A percentile compares a stretch with the other conserved stretches of the same genome.
Evolutionary conservation across 768 basidiomycete genomes (phyloP).

Genomic region (Suillus bovinus): DNA sequence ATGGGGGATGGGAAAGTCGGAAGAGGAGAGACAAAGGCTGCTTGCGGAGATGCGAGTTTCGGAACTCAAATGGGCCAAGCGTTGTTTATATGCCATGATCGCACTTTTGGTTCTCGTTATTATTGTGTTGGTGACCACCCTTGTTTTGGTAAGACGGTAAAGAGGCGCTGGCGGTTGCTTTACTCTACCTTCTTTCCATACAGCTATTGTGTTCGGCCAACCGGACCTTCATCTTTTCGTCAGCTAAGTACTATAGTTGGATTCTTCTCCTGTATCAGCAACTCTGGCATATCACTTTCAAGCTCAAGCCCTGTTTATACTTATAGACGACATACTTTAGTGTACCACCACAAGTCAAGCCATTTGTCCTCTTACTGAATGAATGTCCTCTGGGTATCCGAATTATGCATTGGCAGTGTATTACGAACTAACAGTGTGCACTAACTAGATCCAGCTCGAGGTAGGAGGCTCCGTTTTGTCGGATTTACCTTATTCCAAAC

Average conservation of each 20-base stretch:
- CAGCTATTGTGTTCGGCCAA: not conserved
- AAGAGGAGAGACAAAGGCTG: slow-evolving; percentile 47
- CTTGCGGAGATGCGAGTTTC: slow-evolving; percentile 46
- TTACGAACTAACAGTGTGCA: no score
- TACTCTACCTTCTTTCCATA: not conserved
- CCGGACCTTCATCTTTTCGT: not conserved
- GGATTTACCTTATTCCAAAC: no score
- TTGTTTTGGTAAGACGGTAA: slow-evolving; percentile 27
- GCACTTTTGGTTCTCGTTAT: slow-evolving; percentile 44
- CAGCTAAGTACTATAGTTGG: not conserved
- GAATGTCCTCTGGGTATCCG: not conserved
- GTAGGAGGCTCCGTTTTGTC: no score
- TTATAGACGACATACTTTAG: not conserved
- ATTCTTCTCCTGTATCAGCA: not conserved
- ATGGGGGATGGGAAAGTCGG: slow-evolving; percentile 60
- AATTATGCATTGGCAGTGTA: no score
- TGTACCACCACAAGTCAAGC: not conserved
- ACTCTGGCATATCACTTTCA: not conserved
- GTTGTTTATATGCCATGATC: slow-evolving; percentile 55
- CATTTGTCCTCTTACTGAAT: not conserved
- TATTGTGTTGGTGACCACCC: slow-evolving; percentile 25
- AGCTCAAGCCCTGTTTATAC: not conserved
- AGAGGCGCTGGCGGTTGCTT: slow-evolving; percentile 14
- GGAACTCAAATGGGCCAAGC: slow-evolving; percentile 58
- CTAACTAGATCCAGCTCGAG: no score